Conservation (phyloP, 805 yeast species). For the Candida morakotiae region DNA sequence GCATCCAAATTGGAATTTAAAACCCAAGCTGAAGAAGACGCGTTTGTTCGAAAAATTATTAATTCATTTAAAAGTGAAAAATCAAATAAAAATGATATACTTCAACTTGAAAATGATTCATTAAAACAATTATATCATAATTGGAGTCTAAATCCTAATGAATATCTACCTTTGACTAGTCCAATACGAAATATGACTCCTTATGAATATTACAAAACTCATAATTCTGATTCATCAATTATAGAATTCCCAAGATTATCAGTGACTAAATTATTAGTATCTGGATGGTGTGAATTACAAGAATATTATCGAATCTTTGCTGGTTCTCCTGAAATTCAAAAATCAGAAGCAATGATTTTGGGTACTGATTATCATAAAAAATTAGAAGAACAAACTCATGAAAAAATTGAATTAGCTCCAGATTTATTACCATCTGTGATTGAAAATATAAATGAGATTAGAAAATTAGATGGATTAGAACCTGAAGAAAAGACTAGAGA, state of each 20-base stretch:
- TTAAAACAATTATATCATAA: slow-evolving; percentile 7
- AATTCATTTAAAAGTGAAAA: background rate
- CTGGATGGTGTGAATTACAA: slow-evolving; percentile 67
- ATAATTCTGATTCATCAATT: slow-evolving; percentile 21
- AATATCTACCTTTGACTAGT: slow-evolving; percentile 5
- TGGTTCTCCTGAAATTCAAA: slow-evolving; percentile 22
- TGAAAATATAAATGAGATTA: slow-evolving; percentile 6
- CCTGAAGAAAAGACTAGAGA: background rate
- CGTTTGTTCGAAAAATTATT: background rate
- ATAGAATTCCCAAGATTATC: slow-evolving; percentile 38
- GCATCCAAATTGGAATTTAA: background rate
- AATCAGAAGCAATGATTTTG: slow-evolving; percentile 36
- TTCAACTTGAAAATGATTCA: slow-evolving; percentile 1
- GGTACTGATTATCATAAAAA: slow-evolving; percentile 48
- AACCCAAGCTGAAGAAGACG: background rate
- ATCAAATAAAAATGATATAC: background rate
- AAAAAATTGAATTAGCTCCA: slow-evolving; percentile 19
- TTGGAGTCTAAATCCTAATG: slow-evolving; percentile 6
- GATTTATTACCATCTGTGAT: slow-evolving; percentile 2
- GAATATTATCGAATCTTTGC: slow-evolving; percentile 51
- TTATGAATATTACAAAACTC: slow-evolving; percentile 20
- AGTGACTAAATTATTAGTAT: slow-evolving; percentile 57
- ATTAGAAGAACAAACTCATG: slow-evolving; percentile 47
- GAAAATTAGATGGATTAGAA: slow-evolving; percentile 5
- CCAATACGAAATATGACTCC: slow-evolving; percentile 13